Base-by-base conservation (phyloP, 805 yeast species). In the Millerozyma acaciae region DNA sequence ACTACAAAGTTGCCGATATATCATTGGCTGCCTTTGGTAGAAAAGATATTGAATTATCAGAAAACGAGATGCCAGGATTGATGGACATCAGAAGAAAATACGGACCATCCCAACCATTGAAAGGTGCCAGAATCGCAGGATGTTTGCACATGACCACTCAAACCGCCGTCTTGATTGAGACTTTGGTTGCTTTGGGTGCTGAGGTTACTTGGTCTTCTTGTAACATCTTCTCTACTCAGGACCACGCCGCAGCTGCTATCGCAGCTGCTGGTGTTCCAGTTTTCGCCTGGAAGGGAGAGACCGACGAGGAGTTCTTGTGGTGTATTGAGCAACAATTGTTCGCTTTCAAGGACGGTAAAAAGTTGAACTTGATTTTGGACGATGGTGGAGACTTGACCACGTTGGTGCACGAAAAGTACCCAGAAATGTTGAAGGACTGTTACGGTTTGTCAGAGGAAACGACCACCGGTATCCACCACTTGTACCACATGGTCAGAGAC, bases 261-360 rank as follows among this genome's bases (percentile, higher is more conserved):
- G 98, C 98, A 55, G 98, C 97, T 52, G 69, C 96, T 51, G 98
- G 98, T 74, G 94, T 90, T 41, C 97, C 98, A 62, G 98, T 90
- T 50, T 90, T 87, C 55, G 98, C 98, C 58, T 90, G 98, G 98
- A 90, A 90, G 80, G 97, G 98, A 67, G 97, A 90, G 80, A 87
- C 97, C 68, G 98, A 90, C 72, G 97, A 90, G 77, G 98, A 90
- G 76, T 93, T 90, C 80, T 63, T 78, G 62, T 90, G 98, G 98
- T 90, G 98, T 80, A 86, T 90, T 56, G 97, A 93, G 76, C 97
- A 90, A 76, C 97, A 93, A 78, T 82, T 90, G 68, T 88, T 84
- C 60, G 85, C 97, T 45, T 90, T 90, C 90, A 90, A 90, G 77
- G 96, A 89, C 69, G 81, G 77, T 67, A 78, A 84, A 77, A 84